These are phyloP conservation scores for Pichia cactophila DNA, from an alignment of 1,139 yeast genomes.

Conservation along the genomic window DNA sequence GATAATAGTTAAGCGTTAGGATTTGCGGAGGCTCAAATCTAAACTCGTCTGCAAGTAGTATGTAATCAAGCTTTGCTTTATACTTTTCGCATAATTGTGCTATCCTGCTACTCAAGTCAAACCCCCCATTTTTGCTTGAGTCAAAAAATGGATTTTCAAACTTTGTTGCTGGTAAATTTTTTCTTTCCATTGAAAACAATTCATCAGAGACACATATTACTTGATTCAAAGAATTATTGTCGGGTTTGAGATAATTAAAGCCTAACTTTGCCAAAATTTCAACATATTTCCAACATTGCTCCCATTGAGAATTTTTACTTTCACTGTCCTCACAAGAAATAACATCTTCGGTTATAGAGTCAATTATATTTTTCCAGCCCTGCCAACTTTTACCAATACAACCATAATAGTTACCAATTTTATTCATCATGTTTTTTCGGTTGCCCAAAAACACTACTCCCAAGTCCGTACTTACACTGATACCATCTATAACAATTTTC, in stretches of 20 bases:
- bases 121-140: neutral
- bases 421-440: slow-evolving; percentile 29
- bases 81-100: slow-evolving; percentile 15
- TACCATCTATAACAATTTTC: slow-evolving; percentile 24
- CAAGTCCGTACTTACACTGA: slow-evolving; percentile 41
- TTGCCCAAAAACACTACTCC: slow-evolving; percentile 51
- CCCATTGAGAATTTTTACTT: slow-evolving; percentile 15
- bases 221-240: slow-evolving; percentile 15
- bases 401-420: slow-evolving; percentile 48
- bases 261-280: slow-evolving; percentile 16
- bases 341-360: slow-evolving; percentile 29
- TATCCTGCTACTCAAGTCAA: slow-evolving; percentile 6
- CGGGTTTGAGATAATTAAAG: slow-evolving; percentile 10
- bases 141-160: slow-evolving; percentile 3
- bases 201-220: slow-evolving; percentile 21
- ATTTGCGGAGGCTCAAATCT: slow-evolving; percentile 17
- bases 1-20: slow-evolving; percentile 11
- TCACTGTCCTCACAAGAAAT: slow-evolving; percentile 23
- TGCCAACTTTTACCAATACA: slow-evolving; percentile 46
- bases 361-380: slow-evolving; percentile 47
- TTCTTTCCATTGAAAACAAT: neutral
- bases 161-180: neutral
- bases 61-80: slow-evolving; percentile 17
- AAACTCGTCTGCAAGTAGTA: slow-evolving; percentile 24
- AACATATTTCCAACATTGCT: slow-evolving; percentile 18